Percentiles rank a stretch among this genome's conserved stretches.
phyloP scores from a whole-genome alignment of 208 protist species.

The Trypanosoma caninum region DNA sequence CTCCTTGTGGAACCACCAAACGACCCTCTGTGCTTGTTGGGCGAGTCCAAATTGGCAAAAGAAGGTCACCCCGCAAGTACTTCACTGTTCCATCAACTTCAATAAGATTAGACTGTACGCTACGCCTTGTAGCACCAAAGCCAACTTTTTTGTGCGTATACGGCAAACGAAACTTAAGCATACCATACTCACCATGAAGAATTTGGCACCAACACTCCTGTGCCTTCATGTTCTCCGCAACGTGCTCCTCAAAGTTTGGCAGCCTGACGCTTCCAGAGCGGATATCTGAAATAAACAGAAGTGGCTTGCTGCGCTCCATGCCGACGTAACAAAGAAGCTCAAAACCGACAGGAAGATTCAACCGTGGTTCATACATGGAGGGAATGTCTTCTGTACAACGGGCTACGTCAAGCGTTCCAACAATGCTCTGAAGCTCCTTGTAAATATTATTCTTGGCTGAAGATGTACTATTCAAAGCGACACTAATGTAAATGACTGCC shows the following conservation, averaged over 20 bases:
- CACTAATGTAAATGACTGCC: constrained; percentile 47
- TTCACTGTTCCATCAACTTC: constrained; percentile 68
- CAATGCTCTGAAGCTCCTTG: constrained; percentile 53
- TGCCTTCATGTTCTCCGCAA: constrained; percentile 89
- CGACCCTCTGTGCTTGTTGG: constrained; percentile 95
- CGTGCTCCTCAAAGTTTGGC: constrained; percentile 89
- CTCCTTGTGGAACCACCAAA: constrained; percentile 84
- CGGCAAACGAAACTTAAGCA: constrained; percentile 96
- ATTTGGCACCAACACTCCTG: constrained; percentile 92
- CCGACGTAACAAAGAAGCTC: constrained; percentile 69
- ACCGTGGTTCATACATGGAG: constrained; percentile 79
- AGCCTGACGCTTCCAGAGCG: constrained; percentile 82
- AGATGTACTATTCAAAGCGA: constrained; percentile 37
- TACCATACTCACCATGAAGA: constrained; percentile 78
- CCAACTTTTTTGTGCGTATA: constrained; percentile 75
- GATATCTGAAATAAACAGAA: constrained; percentile 95
- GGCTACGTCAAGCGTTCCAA: constrained; percentile 84
- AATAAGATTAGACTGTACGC: constrained; percentile 45
- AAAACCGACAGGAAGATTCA: constrained; percentile 58
- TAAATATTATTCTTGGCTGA: constrained; percentile 56
- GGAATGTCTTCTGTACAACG: constrained; percentile 85
- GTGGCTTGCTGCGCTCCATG: constrained; percentile 69
- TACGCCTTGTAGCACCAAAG: constrained; percentile 42
- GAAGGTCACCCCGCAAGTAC: constrained; percentile 88
- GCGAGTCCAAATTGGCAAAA: constrained; percentile 94